These are phyloP conservation scores for Datisca glomerata DNA, from an alignment of 306 rosid genomes.

Conservation along the genomic window DNA sequence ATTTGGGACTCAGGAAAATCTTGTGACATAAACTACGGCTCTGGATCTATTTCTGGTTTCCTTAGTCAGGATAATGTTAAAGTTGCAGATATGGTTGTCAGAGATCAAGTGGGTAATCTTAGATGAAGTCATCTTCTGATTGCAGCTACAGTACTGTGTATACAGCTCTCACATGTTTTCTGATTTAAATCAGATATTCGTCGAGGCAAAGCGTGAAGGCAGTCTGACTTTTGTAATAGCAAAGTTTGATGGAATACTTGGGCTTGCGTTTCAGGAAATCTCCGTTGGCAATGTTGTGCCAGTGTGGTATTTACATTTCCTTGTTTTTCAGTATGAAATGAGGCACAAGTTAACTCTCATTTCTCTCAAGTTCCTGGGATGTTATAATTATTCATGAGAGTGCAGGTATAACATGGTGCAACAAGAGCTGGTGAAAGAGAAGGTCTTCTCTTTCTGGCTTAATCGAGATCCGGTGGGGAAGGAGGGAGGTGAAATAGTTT, in stretches of 20 bases:
- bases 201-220: constrained; percentile 71
- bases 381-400: no score
- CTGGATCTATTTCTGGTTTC: constrained; percentile 80
- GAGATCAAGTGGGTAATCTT: constrained; percentile 42
- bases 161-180: neutral
- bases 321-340: no score
- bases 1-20: constrained; percentile 52
- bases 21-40: constrained; percentile 56
- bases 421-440: constrained; percentile 50
- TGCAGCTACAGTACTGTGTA: neutral
- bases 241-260: constrained; percentile 76
- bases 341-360: no score
- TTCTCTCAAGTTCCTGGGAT: no score
- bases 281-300: constrained; percentile 65
- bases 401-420: constrained; percentile 64
- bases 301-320: constrained; percentile 43
- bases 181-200: constrained; percentile 43
- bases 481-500: constrained; percentile 69
- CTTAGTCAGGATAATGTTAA: constrained; percentile 63
- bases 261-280: constrained; percentile 90
- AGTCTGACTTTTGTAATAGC: constrained; percentile 54
- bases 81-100: constrained; percentile 54
- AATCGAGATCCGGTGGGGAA: constrained; percentile 38
- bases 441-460: constrained; percentile 88
- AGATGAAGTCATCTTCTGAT: neutral